Evolutionary conservation across 345 rosid species (phyloP).

Genomic region (Eucalyptus fibrosa): DNA sequence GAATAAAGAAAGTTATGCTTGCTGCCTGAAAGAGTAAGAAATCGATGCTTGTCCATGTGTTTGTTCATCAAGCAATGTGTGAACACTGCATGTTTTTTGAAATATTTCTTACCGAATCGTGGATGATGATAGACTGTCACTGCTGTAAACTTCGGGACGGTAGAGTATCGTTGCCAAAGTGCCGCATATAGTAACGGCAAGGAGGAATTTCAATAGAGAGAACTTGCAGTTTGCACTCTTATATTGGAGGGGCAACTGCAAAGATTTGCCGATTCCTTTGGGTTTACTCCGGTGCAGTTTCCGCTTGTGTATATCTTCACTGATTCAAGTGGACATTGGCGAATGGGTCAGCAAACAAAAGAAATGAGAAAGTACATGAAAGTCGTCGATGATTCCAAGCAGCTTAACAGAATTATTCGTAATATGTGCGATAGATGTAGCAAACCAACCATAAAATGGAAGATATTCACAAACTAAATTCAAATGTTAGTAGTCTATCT

Average conservation of each 20-base stretch:
- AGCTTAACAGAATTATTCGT: background rate
- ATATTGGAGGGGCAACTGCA: constrained; percentile 32
- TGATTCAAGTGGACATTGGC: constrained; percentile 3
- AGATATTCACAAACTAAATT: background rate
- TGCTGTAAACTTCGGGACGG: constrained; percentile 38
- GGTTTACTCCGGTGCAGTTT: constrained; percentile 36
- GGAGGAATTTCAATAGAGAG: constrained; percentile 46
- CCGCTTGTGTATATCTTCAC: constrained; percentile 58
- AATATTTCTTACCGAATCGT: constrained; percentile 12
- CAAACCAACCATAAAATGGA: background rate
- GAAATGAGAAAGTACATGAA: background rate
- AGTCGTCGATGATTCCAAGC: background rate
- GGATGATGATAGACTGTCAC: constrained; percentile 17
- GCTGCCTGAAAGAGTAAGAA: background rate
- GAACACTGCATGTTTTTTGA: background rate
- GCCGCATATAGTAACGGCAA: constrained; percentile 42
- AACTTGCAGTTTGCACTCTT: constrained; percentile 48
- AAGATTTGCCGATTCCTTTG: constrained; percentile 23
- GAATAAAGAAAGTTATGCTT: background rate
- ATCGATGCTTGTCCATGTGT: background rate
- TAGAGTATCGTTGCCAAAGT: constrained; percentile 39
- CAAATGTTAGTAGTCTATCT: background rate
- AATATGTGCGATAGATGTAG: background rate
- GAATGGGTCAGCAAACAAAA: background rate
- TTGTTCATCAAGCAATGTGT: background rate